Evolutionary conservation across 2,329 filamentous ascomycete species (phyloP), one percentile per base, ranked within the genome.

Genomic region (Diplocarpon mali): DNA sequence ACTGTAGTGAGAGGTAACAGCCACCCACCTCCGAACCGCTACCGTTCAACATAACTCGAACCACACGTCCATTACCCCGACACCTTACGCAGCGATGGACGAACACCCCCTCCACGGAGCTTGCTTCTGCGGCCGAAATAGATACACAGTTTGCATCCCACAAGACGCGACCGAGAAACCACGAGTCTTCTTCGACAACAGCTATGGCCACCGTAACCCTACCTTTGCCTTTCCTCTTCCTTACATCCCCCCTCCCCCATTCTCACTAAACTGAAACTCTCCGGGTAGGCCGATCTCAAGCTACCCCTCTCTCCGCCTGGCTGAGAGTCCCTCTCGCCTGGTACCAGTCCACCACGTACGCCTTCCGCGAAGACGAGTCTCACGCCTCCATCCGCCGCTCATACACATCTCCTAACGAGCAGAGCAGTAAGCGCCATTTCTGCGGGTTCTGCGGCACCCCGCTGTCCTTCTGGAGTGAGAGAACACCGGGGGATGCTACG

Each of bases 381-480:
- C 74, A 77, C 61, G 56, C 69, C 43, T 69, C 69, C 41, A 88
- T 88, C 60, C 78, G 76, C 45, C 75, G 80, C 34, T 71, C 73
- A 38, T 88, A 85, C 62, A 76, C 76, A 9, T 73, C 80, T 16
- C 69, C 69, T 2, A 66, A 69, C 54, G 73, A 75, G 42, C 70
- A 72, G 41, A 47, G 40, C 46, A 70, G 76, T 1, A 78, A 83
- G 60, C 78, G 85, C 40, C 76, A 87, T 54, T 95, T 95, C 64
- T 95, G 89, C 65, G 89, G 89, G 17, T 93, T 84, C 67, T 95
- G 89, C 62, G 89, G 89, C 42, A 94, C 88, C 0, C 83, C 85
- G 11, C 68, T 95, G 43, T 83, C 82, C 0, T 86, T 82, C 56
- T 95, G 87, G 87, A 82, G 79, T 38, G 88, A 94, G 62, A 65